These are phyloP conservation scores for Suhomyces taliae DNA, from an alignment of 1,139 yeast species.

Conservation along the genomic window DNA sequence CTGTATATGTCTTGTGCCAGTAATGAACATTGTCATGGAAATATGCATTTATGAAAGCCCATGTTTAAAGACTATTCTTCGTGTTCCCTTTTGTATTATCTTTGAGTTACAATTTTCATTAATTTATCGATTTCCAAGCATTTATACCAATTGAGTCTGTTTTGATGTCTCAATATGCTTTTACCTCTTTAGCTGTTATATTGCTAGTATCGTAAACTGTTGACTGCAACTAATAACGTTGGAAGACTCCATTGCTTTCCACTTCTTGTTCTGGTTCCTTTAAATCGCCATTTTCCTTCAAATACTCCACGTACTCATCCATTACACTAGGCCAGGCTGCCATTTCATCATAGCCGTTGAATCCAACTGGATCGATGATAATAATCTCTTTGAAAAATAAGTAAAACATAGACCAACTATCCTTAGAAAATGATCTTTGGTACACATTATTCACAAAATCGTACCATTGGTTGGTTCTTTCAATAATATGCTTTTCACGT, in stretches of 20 bases:
- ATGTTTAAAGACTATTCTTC: too few species aligned
- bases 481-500: slow-evolving; percentile 7
- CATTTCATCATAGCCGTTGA: slow-evolving; percentile 65
- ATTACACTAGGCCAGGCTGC: slow-evolving; percentile 92
- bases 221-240: neutral
- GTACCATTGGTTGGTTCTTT: slow-evolving; percentile 52
- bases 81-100: too few species aligned
- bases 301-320: slow-evolving; percentile 76
- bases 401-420: slow-evolving; percentile 83
- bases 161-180: too few species aligned
- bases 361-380: slow-evolving; percentile 45
- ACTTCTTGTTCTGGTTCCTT: neutral
- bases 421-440: slow-evolving; percentile 56
- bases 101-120: too few species aligned
- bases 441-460: slow-evolving; percentile 42
- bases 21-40: too few species aligned
- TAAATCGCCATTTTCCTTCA: slow-evolving; percentile 30
- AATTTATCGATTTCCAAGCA: too few species aligned
- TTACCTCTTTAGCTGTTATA: neutral
- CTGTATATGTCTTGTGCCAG: too few species aligned
- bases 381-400: slow-evolving; percentile 59
- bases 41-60: too few species aligned
- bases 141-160: too few species aligned
- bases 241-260: neutral
- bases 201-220: neutral